Evolutionary conservation across 73 alveolate genomes (phyloP).

Genomic region (Strombidium stylifer): DNA sequence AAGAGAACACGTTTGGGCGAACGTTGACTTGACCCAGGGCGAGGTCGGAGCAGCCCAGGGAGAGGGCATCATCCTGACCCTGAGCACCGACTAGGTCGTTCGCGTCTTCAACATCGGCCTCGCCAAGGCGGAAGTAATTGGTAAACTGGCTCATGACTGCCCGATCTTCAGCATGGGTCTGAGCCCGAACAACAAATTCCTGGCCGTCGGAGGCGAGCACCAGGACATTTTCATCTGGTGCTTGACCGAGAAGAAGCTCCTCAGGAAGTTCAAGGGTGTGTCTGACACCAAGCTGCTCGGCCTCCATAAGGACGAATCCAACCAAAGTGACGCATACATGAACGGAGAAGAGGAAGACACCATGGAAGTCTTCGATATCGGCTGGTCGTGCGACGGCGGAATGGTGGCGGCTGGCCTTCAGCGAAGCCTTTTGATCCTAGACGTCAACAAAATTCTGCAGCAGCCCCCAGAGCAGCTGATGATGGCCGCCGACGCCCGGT

Average conservation of each 20-base stretch:
- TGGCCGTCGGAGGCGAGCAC: conserved; percentile 36
- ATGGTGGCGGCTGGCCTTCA: conserved; percentile 50
- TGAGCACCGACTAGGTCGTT: conserved; percentile 35
- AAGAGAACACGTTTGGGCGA: background rate
- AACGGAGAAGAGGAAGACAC: conserved; percentile 30
- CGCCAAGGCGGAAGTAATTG: background rate
- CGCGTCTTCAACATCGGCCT: conserved; percentile 40
- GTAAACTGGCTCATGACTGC: background rate
- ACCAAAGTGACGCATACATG: conserved; percentile 37
- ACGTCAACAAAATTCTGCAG: background rate
- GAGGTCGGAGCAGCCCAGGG: conserved; percentile 2
- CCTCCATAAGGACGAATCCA: conserved; percentile 43
- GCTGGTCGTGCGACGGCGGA: conserved; percentile 61
- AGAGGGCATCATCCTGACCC: background rate
- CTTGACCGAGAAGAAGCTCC: conserved; percentile 31
- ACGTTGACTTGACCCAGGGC: conserved; percentile 1
- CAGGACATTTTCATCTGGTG: conserved; percentile 53
- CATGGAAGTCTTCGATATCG: conserved; percentile 30
- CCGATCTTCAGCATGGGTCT: conserved; percentile 34
- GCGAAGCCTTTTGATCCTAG: background rate
- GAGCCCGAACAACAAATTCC: conserved; percentile 49
- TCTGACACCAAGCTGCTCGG: conserved; percentile 1
- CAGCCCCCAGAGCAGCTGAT: background rate
- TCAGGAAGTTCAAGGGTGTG: conserved; percentile 15
- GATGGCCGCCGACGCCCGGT: too few species aligned